These are phyloP conservation scores for Lipomyces orientalis DNA, from an alignment of 805 yeast genomes.

Conservation along the genomic window DNA sequence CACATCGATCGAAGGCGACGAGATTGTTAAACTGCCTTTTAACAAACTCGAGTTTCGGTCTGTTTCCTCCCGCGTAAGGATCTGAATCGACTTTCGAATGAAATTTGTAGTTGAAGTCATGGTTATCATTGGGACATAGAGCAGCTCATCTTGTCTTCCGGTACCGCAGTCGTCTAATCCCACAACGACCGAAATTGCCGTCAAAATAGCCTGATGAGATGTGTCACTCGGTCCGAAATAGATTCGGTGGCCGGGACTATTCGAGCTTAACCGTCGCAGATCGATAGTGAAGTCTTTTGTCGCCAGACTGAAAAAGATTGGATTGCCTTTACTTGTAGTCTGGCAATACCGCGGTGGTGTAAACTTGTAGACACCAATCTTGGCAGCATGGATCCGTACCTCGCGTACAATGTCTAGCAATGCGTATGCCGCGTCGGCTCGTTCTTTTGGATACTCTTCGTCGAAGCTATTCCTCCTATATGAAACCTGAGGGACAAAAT, in stretches of 20 bases:
- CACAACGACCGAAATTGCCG: constrained; percentile 45
- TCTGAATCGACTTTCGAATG: constrained; percentile 45
- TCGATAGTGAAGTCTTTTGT: constrained; percentile 48
- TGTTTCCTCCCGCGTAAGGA: constrained; percentile 40
- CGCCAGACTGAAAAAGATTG: constrained; percentile 23
- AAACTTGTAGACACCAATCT: constrained; percentile 44
- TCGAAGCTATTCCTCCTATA: not conserved
- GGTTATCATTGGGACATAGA: constrained; percentile 49
- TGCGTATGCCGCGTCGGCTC: constrained; percentile 41
- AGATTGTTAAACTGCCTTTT: constrained; percentile 44
- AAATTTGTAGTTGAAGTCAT: constrained; percentile 46
- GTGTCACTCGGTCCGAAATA: constrained; percentile 44
- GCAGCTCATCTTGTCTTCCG: constrained; percentile 46
- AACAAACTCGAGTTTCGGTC: constrained; percentile 41
- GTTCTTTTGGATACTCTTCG: constrained; percentile 29
- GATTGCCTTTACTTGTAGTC: constrained; percentile 4
- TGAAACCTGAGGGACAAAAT: not conserved
- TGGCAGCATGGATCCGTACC: constrained; percentile 45
- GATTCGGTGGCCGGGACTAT: constrained; percentile 50
- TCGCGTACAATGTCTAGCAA: constrained; percentile 47
- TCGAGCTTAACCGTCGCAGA: constrained; percentile 48
- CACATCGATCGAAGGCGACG: constrained; percentile 49
- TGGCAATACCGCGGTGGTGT: constrained; percentile 32
- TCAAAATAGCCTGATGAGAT: constrained; percentile 50
- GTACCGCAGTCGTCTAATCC: constrained; percentile 43